Evolutionary conservation across 768 basidiomycete genomes (phyloP), one percentile per base, ranked within the genome.

Genomic region (Russula compacta): DNA sequence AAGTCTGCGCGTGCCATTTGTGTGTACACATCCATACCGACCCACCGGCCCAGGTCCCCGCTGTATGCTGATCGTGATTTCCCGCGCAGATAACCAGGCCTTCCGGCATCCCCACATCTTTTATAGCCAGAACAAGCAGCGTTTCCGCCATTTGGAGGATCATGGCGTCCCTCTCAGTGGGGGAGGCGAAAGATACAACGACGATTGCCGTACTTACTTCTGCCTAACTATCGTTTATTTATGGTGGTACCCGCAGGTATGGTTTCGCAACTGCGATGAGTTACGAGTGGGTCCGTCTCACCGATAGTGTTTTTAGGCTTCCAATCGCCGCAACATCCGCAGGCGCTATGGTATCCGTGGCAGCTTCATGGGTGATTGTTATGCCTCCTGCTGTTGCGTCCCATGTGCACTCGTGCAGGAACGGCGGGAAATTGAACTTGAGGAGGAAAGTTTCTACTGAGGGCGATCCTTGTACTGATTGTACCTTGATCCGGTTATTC

Each of bases 381-480:
- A 67, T 47, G 56, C 73, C 2, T 66, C 77, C 0, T 75, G 68
- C n/a, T 81, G 71, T 56, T 82, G 81, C 66, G 61, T 64, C 0
- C 73, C 79, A 15, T 83, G 82, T 67, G 73, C 73, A 17, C 76
- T 83, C 44, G 73, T 73, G 0, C 81, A 83, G 67, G 79, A 79
- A 61, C 71, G 72, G 36, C 72, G 75, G 33, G 80, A 83, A 62
- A 65, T 82, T 7, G 75, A 76, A 66, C 66, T 77, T 56, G 80
- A 81, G 66, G 79, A 81, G 67, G 67, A 70, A 59, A 76, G 73
- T 58, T 67, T 71, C 46, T 29, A 29, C 24, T 29, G 24, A 29
- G 24, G 24, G 24, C 24, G 24, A 29, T 29, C 24, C 24, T 29
- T 29, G 24, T 29, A 29, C 24, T 29, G 3, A 29, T 29, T 29